Conservation (phyloP, 768 basidiomycete species). For the Boletus sp. region DNA sequence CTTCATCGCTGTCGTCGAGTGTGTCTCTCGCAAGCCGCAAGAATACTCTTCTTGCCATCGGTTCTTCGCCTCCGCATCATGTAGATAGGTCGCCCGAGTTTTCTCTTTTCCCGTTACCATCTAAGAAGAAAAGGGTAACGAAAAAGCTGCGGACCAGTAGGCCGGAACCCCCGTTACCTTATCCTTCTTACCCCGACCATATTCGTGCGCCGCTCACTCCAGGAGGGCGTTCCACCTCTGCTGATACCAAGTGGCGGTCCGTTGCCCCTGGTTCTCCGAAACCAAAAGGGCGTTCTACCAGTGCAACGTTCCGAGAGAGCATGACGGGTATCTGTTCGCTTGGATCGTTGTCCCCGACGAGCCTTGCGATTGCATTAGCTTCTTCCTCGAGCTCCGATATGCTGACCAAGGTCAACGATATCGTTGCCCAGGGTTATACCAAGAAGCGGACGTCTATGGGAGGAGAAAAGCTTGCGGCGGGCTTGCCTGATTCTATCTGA, state of each 20-base stretch:
- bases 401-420: constrained; percentile 34
- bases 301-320: not conserved
- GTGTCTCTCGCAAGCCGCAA: constrained; percentile 12
- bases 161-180: constrained; percentile 19
- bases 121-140: constrained; percentile 2
- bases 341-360: constrained; percentile 23
- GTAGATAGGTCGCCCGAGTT: constrained; percentile 8
- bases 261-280: constrained; percentile 7
- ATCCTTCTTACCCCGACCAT: constrained; percentile 20
- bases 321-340: constrained; percentile 8
- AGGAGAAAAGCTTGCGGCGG: not conserved
- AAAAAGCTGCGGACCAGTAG: constrained; percentile 3
- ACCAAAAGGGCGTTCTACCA: constrained; percentile 8
- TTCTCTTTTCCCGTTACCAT: constrained; percentile 20
- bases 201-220: not conserved
- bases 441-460: constrained; percentile 8
- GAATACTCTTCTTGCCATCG: not conserved
- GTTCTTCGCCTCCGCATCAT: not conserved
- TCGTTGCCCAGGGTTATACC: constrained; percentile 36
- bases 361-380: constrained; percentile 20
- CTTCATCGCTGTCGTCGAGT: constrained; percentile 19
- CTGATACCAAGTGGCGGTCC: not conserved
- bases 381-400: constrained; percentile 25
- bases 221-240: not conserved
- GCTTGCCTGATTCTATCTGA: not conserved